phyloP scores from a whole-genome alignment of 768 basidiomycete species.

The Tylopilus subfusipes region DNA sequence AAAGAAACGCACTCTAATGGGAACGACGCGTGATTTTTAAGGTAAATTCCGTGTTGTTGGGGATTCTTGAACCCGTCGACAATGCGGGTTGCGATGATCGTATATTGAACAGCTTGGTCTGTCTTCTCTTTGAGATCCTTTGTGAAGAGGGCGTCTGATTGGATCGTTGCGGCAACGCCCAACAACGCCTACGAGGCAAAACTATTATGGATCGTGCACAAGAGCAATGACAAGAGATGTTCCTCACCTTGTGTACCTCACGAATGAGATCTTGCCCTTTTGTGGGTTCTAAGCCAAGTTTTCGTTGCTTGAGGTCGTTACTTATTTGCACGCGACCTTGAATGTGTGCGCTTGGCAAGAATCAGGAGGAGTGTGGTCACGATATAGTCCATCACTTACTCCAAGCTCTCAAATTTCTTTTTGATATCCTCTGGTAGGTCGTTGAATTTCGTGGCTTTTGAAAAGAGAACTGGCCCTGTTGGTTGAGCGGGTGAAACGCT shows the following conservation, averaged over 20 bases:
- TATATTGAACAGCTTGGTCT: slow-evolving; percentile 77
- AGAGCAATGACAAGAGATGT: neutral
- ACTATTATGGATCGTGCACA: neutral
- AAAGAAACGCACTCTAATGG: slow-evolving; percentile 63
- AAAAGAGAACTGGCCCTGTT: slow-evolving; percentile 31
- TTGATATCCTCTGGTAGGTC: slow-evolving; percentile 72
- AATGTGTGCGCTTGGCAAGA: slow-evolving; percentile 51
- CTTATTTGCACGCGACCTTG: slow-evolving; percentile 79
- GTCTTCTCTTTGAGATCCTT: slow-evolving; percentile 71
- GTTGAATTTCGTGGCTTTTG: slow-evolving; percentile 71
- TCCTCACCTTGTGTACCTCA: slow-evolving; percentile 58
- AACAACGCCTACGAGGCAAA: slow-evolving; percentile 53
- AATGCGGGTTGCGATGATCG: slow-evolving; percentile 70
- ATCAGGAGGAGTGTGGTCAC: slow-evolving; percentile 2
- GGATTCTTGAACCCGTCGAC: slow-evolving; percentile 77
- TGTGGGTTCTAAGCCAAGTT: slow-evolving; percentile 68
- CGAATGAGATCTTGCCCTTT: slow-evolving; percentile 71
- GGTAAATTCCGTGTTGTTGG: slow-evolving; percentile 62
- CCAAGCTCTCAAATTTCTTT: slow-evolving; percentile 61
- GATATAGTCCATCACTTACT: slow-evolving; percentile 45
- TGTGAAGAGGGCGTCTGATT: slow-evolving; percentile 62
- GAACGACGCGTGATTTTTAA: slow-evolving; percentile 79
- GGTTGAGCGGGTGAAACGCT: slow-evolving; percentile 31
- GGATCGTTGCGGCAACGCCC: slow-evolving; percentile 57
- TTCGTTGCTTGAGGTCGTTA: slow-evolving; percentile 72